Percentiles rank a stretch among this genome's conserved stretches.
Evolutionary conservation across 768 basidiomycete genomes (phyloP).

Genomic region (Leccinellum albellum): DNA sequence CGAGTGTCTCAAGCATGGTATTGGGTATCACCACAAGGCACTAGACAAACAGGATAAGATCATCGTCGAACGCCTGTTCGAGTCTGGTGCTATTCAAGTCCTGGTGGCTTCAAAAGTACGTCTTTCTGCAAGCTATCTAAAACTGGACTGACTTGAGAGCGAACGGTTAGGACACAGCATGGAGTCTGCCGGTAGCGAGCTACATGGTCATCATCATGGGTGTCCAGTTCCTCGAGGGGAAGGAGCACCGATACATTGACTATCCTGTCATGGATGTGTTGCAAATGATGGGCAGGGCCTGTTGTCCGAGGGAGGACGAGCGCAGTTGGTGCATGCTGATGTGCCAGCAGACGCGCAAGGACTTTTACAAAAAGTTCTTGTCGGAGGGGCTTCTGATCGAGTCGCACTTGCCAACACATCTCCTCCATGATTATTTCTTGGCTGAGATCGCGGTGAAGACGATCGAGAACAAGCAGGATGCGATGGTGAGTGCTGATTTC

Average conservation of each 20-base stretch:
- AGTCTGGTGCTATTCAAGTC: conserved; percentile 92
- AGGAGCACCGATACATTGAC: conserved; percentile 96
- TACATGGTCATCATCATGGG: conserved; percentile 99
- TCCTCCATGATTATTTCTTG: conserved; percentile 95
- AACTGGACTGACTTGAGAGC: neutral
- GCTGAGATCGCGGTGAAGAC: conserved; percentile 98
- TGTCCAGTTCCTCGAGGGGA: conserved; percentile 95
- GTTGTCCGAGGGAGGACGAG: conserved; percentile 83
- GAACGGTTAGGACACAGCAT: conserved; percentile 76
- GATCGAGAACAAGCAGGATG: conserved; percentile 98
- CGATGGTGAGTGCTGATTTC: conserved; percentile 58
- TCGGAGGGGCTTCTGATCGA: conserved; percentile 97
- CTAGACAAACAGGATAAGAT: conserved; percentile 88
- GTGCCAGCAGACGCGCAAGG: conserved; percentile 96
- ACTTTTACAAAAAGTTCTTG: conserved; percentile 99
- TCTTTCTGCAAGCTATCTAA: neutral
- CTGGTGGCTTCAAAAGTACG: conserved; percentile 86
- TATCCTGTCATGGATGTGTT: conserved; percentile 98
- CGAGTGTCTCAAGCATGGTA: no score
- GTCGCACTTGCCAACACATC: conserved; percentile 85
- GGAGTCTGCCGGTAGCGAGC: conserved; percentile 89
- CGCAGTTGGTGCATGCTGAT: conserved; percentile 93
- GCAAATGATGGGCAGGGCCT: conserved; percentile 99
- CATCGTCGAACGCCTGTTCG: conserved; percentile 88
- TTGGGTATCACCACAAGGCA: conserved; percentile 56